phyloP scores from a whole-genome alignment of 352 stramenopile species.

The Phytophthora hybrid region DNA sequence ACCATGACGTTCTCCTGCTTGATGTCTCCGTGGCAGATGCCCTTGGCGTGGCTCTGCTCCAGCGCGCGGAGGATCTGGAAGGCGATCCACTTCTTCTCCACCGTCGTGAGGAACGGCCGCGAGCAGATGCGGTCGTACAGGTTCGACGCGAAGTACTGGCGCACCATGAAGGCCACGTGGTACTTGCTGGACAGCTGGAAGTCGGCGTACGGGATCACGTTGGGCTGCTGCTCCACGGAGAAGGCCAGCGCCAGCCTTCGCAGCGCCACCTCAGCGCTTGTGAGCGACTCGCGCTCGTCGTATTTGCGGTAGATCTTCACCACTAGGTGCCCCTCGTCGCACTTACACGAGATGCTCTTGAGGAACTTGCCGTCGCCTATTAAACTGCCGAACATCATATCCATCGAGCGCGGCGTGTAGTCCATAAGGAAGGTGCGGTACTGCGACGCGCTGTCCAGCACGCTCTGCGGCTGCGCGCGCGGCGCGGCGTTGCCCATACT shows the following conservation, averaged over 20 bases:
- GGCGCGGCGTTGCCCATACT: constrained; percentile 87
- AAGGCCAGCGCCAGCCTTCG: constrained; percentile 62
- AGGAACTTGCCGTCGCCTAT: constrained; percentile 92
- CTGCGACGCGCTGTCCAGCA: constrained; percentile 86
- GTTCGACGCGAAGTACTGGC: constrained; percentile 97
- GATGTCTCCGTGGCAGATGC: constrained; percentile 97
- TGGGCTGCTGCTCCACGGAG: constrained; percentile 76
- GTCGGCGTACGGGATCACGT: constrained; percentile 85
- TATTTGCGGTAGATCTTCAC: constrained; percentile 92
- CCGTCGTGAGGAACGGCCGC: constrained; percentile 93
- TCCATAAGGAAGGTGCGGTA: constrained; percentile 91
- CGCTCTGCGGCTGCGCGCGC: constrained; percentile 76
- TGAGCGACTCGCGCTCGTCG: constrained; percentile 75
- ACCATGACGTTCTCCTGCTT: constrained; percentile 99
- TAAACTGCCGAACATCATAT: constrained; percentile 88
- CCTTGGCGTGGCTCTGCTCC: constrained; percentile 93
- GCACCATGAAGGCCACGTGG: constrained; percentile 93
- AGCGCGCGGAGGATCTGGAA: constrained; percentile 97
- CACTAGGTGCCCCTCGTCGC: constrained; percentile 83
- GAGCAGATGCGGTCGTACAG: constrained; percentile 97
- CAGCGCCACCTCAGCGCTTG: constrained; percentile 63
- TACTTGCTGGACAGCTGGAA: constrained; percentile 83
- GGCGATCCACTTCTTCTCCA: constrained; percentile 98
- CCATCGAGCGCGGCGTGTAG: constrained; percentile 84
- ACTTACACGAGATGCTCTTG: constrained; percentile 91